Evolutionary conservation across 805 yeast species (phyloP), one percentile per base, ranked within the genome.

Genomic region (Scheffersomyces coipomensis): DNA sequence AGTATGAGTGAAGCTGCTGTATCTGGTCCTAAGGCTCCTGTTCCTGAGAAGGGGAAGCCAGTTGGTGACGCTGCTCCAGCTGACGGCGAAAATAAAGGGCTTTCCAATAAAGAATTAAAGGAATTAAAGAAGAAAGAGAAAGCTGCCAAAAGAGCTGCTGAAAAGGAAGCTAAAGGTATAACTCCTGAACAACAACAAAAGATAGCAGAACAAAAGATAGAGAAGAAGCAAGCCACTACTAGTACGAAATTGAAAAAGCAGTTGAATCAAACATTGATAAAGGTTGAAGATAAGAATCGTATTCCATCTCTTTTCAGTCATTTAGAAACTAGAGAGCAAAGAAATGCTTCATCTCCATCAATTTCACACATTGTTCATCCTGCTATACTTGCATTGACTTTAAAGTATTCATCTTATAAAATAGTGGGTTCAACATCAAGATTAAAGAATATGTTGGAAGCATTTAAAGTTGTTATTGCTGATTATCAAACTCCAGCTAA

Each of bases 91-190:
- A 9, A 9, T n/a, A 39, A 44, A 18, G 25, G 40, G 31, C 70
- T 83, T 32, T 64, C 86, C 8, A 87, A 87, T 48, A 89, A 88
- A 52, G 95, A 90, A 60, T 71, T 88, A 45, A 90, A 90, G 60
- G 97, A 88, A 52, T 68, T 82, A 59, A 87, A 88, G 59, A 90
- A 89, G 70, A 79, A 79, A 52, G 96, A 89, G 55, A 90, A 91
- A 65, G 93, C 93, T 11, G 95, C 93, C 29, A 87, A 88, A 59
- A 75, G 98, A 58, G 93, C 96, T 2, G 96, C 96, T 2, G 79
- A 82, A 47, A 89, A 87, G 56, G 85, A 76, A 48, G 83, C 81
- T 6, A 75, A 70, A 36, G 89, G 84, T 24, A 76, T 79, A 33
- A 41, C 73, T 50, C 64, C 70, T 45, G 63, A 71, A 63, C 64